Evolutionary conservation across 129 eudicot genomes (phyloP), one percentile per base, ranked within the genome.

Genomic region (Flaveria brownii): DNA sequence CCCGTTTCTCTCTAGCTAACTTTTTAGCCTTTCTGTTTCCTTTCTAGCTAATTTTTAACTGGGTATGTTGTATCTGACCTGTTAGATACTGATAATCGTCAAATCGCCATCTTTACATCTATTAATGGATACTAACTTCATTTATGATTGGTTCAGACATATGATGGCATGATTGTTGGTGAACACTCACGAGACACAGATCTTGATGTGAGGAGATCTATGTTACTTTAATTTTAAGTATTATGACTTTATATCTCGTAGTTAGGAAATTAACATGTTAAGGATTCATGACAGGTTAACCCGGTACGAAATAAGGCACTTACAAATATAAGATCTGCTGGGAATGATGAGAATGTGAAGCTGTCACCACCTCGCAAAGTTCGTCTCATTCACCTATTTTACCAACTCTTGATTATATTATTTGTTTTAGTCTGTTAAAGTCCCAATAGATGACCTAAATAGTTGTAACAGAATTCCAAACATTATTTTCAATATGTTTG

Each of bases 161-260:
- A 94, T 71, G 98, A 94, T 83, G 98, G 98, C 71, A 94, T 94
- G 98, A 94, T 94, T 74, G 89, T 94, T 50, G 98, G 98, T 70
- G 98, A 94, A 86, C 97, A 94, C 81, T 88, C 98, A 45, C 91
- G 98, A 41, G 98, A 94, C 74, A 85, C 96, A 2, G 98, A 94
- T 89, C 96, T 94, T 82, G 98, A 94, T 87, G 98, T 94, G 83
- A 81, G 97, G 46, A 52, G n/a, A 45, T 16, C 4, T 25, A 18
- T 42, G 64, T 52, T 68, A 45, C n/a, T 33, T 60, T 63, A 45
- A 47, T 2, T n/a, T 11, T 45, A 18, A 33, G 8, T 45, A 45
- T 42, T 72, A 22, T 50, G 72, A 14, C 45, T 23, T 56, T 12
- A 55, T 30, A 52, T 56, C 22, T 18, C 63, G 22, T 59, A 2